A percentile compares a stretch with the other conserved stretches of the same genome.
Evolutionary conservation across 2,329 filamentous ascomycete genomes (phyloP).

Genomic region (Fusarium agapanthi): DNA sequence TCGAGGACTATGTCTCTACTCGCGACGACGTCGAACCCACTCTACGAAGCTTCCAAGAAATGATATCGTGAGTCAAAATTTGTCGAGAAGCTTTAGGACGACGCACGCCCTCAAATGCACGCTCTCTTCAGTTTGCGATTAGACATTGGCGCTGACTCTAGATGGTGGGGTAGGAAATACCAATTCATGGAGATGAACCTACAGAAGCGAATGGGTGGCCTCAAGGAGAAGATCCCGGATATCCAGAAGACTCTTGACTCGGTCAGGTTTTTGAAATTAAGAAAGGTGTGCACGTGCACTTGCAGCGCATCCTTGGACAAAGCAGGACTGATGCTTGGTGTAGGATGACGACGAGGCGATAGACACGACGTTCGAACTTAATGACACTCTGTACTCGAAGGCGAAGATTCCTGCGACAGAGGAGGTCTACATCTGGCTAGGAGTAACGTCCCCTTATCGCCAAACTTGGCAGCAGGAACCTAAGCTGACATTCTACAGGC

Average conservation of each 20-base stretch:
- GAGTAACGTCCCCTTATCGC: slow-evolving; percentile 59
- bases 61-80: slow-evolving; percentile 77
- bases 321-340: slow-evolving; percentile 28
- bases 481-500: slow-evolving; percentile 62
- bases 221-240: slow-evolving; percentile 96
- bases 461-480: not conserved
- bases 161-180: slow-evolving; percentile 78
- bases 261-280: slow-evolving; percentile 82
- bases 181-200: slow-evolving; percentile 99
- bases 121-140: not conserved
- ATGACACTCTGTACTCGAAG: slow-evolving; percentile 93
- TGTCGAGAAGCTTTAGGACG: slow-evolving; percentile 7
- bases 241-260: slow-evolving; percentile 96
- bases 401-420: slow-evolving; percentile 83
- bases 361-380: slow-evolving; percentile 94
- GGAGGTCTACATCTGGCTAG: slow-evolving; percentile 98
- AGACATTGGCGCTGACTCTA: slow-evolving; percentile 29
- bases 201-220: slow-evolving; percentile 79
- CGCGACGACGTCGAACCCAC: slow-evolving; percentile 82
- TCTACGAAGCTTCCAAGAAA: slow-evolving; percentile 86
- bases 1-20: slow-evolving; percentile 86
- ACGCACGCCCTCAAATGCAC: slow-evolving; percentile 12
- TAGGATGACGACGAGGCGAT: slow-evolving; percentile 72
- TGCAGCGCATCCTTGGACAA: not conserved
- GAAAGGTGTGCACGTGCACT: slow-evolving; percentile 63